Evolutionary conservation across 352 stramenopile species (phyloP).

Genomic region (Globisporangium heterothallicum): DNA sequence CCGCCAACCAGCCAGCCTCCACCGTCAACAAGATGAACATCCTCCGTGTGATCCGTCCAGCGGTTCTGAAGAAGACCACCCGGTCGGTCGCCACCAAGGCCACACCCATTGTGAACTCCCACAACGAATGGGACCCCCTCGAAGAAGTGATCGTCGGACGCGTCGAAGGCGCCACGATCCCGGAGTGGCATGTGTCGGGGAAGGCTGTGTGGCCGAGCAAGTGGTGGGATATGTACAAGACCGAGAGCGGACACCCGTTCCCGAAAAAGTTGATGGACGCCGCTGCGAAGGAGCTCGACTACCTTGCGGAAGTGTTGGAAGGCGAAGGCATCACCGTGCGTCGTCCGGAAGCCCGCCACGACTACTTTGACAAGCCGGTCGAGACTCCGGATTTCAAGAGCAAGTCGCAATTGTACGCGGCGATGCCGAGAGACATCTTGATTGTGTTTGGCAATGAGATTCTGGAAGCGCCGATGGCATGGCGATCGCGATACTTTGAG

Average conservation of each 20-base stretch:
- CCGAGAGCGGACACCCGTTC: constrained; percentile 70
- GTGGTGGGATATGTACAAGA: constrained; percentile 91
- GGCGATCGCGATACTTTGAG: constrained; percentile 88
- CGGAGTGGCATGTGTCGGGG: constrained; percentile 87
- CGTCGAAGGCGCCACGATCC: constrained; percentile 85
- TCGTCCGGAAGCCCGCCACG: constrained; percentile 53
- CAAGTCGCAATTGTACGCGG: constrained; percentile 80
- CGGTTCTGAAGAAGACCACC: background rate
- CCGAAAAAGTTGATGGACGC: constrained; percentile 68
- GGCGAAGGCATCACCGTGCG: constrained; percentile 81
- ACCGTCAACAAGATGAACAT: constrained; percentile 4
- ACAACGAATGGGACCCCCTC: constrained; percentile 89
- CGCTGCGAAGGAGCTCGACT: constrained; percentile 80
- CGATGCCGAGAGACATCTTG: constrained; percentile 86
- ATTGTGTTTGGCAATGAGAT: constrained; percentile 90
- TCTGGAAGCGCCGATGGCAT: constrained; percentile 86
- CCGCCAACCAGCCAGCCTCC: background rate
- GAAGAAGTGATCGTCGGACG: constrained; percentile 89
- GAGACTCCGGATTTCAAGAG: constrained; percentile 84
- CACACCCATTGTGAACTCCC: constrained; percentile 82
- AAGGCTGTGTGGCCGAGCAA: constrained; percentile 88
- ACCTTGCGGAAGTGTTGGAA: constrained; percentile 79
- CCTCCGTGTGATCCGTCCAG: constrained; percentile 6
- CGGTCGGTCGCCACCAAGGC: constrained; percentile 17
- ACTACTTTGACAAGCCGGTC: constrained; percentile 72